Evolutionary conservation across 2,329 filamentous ascomycete genomes (phyloP).

Genomic region (Fusarium foetens): DNA sequence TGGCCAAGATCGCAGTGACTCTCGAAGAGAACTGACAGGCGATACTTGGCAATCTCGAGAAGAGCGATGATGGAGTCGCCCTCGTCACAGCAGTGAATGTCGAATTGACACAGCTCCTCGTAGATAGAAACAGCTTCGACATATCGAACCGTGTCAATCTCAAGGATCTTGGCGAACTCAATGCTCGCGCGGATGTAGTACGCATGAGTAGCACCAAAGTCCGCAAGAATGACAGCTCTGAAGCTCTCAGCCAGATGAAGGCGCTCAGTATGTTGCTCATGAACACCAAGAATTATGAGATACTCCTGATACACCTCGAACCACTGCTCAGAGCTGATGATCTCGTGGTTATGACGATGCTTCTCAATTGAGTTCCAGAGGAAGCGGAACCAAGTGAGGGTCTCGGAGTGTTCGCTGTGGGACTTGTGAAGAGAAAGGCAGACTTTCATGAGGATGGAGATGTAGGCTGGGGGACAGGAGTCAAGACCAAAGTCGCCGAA

Average conservation of each 20-base stretch:
- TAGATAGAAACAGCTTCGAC: slow-evolving; percentile 4
- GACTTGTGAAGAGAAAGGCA: background rate
- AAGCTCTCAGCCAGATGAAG: background rate
- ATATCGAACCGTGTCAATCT: background rate
- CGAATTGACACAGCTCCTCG: background rate
- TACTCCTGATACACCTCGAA: slow-evolving; percentile 8
- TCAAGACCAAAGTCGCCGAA: slow-evolving; percentile 2
- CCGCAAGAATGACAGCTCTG: background rate
- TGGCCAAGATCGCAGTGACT: background rate
- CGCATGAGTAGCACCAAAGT: background rate
- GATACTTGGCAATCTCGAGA: slow-evolving; percentile 1
- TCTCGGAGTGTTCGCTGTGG: background rate
- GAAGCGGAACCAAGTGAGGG: background rate
- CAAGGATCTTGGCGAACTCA: background rate
- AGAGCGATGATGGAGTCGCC: background rate
- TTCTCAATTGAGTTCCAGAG: slow-evolving; percentile 2
- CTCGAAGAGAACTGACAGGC: background rate
- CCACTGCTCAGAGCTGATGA: slow-evolving; percentile 1
- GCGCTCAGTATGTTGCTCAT: background rate
- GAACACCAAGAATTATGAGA: background rate
- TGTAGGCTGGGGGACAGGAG: background rate
- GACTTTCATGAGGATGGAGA: background rate
- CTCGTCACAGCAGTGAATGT: background rate
- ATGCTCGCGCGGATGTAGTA: background rate
- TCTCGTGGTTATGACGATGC: background rate